These are phyloP conservation scores for Solanum hybrid DNA, from an alignment of 305 asterid species.

Conservation along the genomic window DNA sequence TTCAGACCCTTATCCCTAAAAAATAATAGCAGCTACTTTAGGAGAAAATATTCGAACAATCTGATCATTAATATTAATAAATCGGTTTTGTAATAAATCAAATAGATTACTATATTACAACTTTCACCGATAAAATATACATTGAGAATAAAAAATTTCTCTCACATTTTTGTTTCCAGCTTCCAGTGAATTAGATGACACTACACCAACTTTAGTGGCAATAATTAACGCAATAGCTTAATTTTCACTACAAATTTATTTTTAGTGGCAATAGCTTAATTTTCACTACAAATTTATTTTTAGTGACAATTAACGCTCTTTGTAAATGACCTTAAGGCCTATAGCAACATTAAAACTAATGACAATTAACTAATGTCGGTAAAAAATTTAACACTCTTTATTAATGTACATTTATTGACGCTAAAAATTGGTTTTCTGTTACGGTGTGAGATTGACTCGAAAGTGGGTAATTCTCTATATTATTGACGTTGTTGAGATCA, in stretches of 20 bases:
- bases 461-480: not conserved
- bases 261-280: too few species aligned
- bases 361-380: too few species aligned
- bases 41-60: not conserved
- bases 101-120: not conserved
- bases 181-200: not conserved
- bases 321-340: not conserved
- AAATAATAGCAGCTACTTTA: not conserved
- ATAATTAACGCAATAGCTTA: too few species aligned
- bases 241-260: fast-evolving
- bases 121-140: not conserved
- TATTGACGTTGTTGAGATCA: not conserved
- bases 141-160: not conserved
- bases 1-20: not conserved
- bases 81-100: not conserved
- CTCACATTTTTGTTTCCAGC: not conserved
- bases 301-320: fast-evolving
- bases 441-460: not conserved
- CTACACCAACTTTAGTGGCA: not conserved
- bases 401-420: too few species aligned
- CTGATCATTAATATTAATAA: not conserved
- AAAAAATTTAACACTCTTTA: fast-evolving
- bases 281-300: too few species aligned
- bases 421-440: too few species aligned
- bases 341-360: too few species aligned